Percentiles rank a stretch among this genome's conserved stretches.
Evolutionary conservation across 352 stramenopile species (phyloP).

Genomic region (Globisporangium orthogonon): DNA sequence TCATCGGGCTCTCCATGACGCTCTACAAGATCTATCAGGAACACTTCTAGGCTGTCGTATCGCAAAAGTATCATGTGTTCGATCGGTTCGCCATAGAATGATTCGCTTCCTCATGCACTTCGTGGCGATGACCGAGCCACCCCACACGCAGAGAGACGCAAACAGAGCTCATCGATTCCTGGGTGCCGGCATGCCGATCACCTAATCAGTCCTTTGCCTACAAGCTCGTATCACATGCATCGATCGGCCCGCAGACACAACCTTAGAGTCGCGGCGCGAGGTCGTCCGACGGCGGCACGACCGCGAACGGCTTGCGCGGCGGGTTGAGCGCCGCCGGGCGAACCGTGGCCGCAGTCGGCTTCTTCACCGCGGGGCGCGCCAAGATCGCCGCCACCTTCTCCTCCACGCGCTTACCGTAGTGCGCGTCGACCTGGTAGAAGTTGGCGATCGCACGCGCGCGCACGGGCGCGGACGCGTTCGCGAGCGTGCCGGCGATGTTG

Average conservation of each 20-base stretch:
- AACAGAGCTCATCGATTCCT: too few relatives aligned
- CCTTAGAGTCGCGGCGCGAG: conserved; percentile 44
- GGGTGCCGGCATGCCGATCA: too few relatives aligned
- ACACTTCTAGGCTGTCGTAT: conserved; percentile 2
- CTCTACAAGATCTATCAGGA: conserved; percentile 33
- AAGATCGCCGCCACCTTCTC: conserved; percentile 57
- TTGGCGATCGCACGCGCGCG: conserved; percentile 83
- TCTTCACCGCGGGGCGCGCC: conserved; percentile 13
- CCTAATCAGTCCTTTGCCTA: too few relatives aligned
- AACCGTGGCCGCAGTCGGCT: conserved; percentile 2
- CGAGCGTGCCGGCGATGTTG: conserved; percentile 85
- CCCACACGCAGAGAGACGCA: too few relatives aligned
- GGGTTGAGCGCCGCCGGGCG: conserved; percentile 47
- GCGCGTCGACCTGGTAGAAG: conserved; percentile 78
- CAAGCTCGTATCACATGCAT: too few relatives aligned
- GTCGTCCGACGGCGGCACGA: conserved; percentile 42
- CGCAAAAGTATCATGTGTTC: too few relatives aligned
- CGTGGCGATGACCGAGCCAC: too few relatives aligned
- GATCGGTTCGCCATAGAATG: too few relatives aligned
- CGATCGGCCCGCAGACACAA: too few relatives aligned
- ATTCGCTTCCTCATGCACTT: too few relatives aligned
- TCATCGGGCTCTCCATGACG: conserved; percentile 37
- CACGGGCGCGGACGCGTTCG: conserved; percentile 74
- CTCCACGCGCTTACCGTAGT: conserved; percentile 79
- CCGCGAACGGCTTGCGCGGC: conserved; percentile 45